phyloP scores from a whole-genome alignment of 2,329 filamentous ascomycete species.

The Verticillium albo-atrum region DNA sequence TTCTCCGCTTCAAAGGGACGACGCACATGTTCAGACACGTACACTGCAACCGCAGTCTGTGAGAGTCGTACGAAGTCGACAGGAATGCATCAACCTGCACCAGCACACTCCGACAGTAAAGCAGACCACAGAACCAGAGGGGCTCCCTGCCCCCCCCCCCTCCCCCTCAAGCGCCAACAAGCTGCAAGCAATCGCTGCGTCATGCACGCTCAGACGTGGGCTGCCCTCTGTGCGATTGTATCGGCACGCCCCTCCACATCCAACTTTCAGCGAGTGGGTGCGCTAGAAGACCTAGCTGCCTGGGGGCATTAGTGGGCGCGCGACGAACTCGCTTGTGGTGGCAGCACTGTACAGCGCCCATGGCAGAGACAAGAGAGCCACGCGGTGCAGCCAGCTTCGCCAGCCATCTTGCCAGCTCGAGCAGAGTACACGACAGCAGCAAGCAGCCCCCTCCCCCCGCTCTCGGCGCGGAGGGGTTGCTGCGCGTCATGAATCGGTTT shows the following conservation, averaged over 20 bases:
- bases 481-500: not conserved
- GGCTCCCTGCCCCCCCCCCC: not conserved
- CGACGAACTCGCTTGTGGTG: not conserved
- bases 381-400: not conserved
- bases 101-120: not conserved
- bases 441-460: not conserved
- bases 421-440: not conserved
- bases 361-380: not conserved
- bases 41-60: not conserved
- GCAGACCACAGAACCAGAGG: not conserved
- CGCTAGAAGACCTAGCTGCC: not conserved
- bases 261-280: not conserved
- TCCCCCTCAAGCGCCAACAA: not conserved
- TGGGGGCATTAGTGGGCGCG: not conserved
- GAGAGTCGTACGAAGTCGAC: not conserved
- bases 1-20: too few relatives aligned
- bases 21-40: too few relatives aligned
- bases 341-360: not conserved
- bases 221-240: slow-evolving; percentile 6
- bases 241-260: slow-evolving; percentile 3
- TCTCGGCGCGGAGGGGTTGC: not conserved
- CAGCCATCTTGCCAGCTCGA: not conserved
- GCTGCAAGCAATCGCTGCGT: slow-evolving; percentile 12
- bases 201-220: slow-evolving; percentile 11
- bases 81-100: too few relatives aligned